Conservation (phyloP, 176 grass and related monocot genomes). For the Carex pumila region DNA sequence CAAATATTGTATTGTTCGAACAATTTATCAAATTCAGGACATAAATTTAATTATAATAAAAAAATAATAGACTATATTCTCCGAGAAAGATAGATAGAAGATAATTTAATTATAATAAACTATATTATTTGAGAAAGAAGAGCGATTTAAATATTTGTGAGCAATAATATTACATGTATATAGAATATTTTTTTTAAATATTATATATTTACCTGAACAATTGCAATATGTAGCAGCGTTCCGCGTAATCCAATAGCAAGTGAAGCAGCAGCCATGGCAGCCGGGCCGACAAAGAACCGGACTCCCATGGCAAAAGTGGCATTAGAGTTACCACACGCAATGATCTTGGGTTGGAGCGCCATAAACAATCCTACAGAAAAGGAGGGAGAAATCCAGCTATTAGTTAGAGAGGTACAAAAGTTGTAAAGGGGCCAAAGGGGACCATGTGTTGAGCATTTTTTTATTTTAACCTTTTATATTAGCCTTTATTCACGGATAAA, state of each 20-base stretch:
- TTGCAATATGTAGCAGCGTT: conserved; percentile 49
- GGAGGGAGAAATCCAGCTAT: not conserved
- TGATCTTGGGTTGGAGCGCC: conserved; percentile 78
- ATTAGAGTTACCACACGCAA: conserved; percentile 63
- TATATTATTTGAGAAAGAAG: no score
- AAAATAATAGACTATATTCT: no score
- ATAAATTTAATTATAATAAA: no score
- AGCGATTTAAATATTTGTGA: not conserved
- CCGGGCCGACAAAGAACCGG: conserved; percentile 69
- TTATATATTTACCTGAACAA: conserved; percentile 63
- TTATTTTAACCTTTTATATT: conserved; percentile 7
- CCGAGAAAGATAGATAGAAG: no score
- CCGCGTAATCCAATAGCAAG: conserved; percentile 57
- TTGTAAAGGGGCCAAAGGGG: not conserved
- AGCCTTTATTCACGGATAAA: conserved; percentile 15
- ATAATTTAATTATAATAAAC: no score
- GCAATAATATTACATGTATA: not conserved
- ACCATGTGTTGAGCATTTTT: not conserved
- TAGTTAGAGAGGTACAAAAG: not conserved
- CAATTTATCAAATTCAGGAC: no score
- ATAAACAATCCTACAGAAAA: conserved; percentile 70
- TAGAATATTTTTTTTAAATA: not conserved
- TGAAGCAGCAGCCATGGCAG: conserved; percentile 62
- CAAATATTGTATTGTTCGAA: no score
- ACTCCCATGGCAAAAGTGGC: conserved; percentile 56